A percentile compares a stretch with the other conserved stretches of the same genome.
Evolutionary conservation across 78 protist genomes (phyloP).

Genomic region (Creolimax fragrantissima): DNA sequence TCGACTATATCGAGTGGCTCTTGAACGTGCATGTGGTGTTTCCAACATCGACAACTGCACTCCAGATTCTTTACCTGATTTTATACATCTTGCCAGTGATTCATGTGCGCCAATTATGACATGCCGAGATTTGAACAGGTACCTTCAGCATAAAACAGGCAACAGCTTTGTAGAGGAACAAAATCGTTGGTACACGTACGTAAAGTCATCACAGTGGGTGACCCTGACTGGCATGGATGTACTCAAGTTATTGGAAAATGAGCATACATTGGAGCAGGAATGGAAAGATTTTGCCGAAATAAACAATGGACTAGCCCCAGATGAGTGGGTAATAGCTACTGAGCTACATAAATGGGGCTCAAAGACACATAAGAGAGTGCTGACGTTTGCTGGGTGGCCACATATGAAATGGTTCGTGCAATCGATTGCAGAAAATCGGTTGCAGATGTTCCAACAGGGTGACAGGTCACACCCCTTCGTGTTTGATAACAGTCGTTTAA

Average conservation of each 20-base stretch:
- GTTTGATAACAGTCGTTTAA: too few relatives aligned
- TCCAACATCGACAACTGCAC: not conserved
- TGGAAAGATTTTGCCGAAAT: not conserved
- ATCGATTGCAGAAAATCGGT: too few relatives aligned
- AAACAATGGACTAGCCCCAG: not conserved
- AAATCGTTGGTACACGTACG: not conserved
- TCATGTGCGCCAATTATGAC: not conserved
- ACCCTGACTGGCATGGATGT: not conserved
- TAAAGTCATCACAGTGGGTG: not conserved
- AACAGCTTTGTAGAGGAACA: not conserved
- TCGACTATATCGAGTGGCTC: not conserved
- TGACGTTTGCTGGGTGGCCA: not conserved
- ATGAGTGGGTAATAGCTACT: not conserved
- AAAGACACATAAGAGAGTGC: not conserved
- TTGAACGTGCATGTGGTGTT: not conserved
- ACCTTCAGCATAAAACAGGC: not conserved
- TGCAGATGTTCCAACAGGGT: too few relatives aligned
- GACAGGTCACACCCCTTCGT: too few relatives aligned
- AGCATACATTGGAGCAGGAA: not conserved
- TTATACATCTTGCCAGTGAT: not conserved
- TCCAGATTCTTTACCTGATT: not conserved
- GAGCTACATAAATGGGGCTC: not conserved
- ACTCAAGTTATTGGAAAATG: not conserved
- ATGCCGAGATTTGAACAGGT: not conserved
- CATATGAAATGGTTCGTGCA: too few relatives aligned